Percentiles rank a stretch among this genome's conserved stretches.
phyloP scores from a whole-genome alignment of 208 protist species.

The Crithidia fasciculata region DNA sequence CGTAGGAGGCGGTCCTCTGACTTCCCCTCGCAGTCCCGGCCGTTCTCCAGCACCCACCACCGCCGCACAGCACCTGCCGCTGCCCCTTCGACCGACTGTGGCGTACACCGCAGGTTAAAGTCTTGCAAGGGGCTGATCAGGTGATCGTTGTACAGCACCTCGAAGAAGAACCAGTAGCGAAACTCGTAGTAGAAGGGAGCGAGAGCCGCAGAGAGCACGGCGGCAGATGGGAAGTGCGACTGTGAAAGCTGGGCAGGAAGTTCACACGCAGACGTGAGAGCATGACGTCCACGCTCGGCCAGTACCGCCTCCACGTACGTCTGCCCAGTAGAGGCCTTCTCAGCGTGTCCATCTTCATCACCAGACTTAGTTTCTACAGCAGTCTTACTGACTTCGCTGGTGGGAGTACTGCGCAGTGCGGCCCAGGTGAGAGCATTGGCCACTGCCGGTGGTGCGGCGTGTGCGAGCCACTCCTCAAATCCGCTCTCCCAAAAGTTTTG shows the following conservation, averaged over 20 bases:
- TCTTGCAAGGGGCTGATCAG: slow-evolving; percentile 32
- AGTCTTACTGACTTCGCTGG: too few relatives aligned
- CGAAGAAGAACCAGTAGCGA: slow-evolving; percentile 77
- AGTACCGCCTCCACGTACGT: slow-evolving; percentile 19
- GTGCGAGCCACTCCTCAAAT: slow-evolving; percentile 15
- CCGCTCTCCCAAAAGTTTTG: slow-evolving; percentile 23
- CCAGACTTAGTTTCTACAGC: too few relatives aligned
- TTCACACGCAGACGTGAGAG: not conserved
- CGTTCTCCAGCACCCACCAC: slow-evolving; percentile 25
- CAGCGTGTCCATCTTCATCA: too few relatives aligned
- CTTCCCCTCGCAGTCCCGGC: not conserved
- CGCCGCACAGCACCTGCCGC: not conserved
- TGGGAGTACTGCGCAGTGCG: not conserved
- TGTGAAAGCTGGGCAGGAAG: too few relatives aligned
- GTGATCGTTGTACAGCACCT: slow-evolving; percentile 65
- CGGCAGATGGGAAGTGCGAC: not conserved
- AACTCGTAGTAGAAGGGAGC: slow-evolving; percentile 60
- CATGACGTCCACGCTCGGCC: not conserved
- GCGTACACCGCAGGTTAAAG: slow-evolving; percentile 11
- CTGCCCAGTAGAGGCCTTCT: not conserved
- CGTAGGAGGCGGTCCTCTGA: not conserved
- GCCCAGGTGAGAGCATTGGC: not conserved
- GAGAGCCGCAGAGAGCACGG: not conserved
- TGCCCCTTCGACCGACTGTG: too few relatives aligned
- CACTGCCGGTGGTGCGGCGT: not conserved